Evolutionary conservation across 768 basidiomycete genomes (phyloP).

Genomic region (Boletales sp.): DNA sequence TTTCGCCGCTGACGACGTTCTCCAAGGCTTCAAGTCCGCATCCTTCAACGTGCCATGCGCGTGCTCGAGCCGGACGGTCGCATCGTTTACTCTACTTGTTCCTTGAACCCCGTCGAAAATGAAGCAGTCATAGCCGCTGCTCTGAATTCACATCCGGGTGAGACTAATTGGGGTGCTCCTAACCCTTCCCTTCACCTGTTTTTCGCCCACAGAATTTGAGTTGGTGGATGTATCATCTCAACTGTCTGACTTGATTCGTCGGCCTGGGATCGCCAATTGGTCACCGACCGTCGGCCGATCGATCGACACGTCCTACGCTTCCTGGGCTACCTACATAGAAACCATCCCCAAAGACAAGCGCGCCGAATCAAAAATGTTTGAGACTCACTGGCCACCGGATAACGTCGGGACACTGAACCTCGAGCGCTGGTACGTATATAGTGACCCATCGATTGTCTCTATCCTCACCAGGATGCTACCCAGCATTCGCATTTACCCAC

Average conservation of each 20-base stretch:
- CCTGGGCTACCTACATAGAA: slow-evolving; percentile 58
- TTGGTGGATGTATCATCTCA: slow-evolving; percentile 75
- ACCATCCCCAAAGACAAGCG: slow-evolving; percentile 47
- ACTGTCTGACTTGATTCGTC: slow-evolving; percentile 67
- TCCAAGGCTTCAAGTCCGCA: slow-evolving; percentile 82
- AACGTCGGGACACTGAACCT: slow-evolving; percentile 61
- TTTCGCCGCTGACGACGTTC: slow-evolving; percentile 6
- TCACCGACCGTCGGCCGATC: slow-evolving; percentile 61
- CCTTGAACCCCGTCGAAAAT: slow-evolving; percentile 94
- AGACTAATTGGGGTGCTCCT: neutral
- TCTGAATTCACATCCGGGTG: slow-evolving; percentile 67
- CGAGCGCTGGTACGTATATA: slow-evolving; percentile 60
- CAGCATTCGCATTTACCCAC: slow-evolving; percentile 89
- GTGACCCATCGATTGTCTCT: neutral
- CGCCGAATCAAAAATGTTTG: slow-evolving; percentile 57
- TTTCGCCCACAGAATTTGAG: slow-evolving; percentile 52
- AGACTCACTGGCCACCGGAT: slow-evolving; percentile 77
- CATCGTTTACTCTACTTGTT: slow-evolving; percentile 97
- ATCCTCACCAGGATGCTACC: neutral
- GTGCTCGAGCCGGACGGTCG: slow-evolving; percentile 78
- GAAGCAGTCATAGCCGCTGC: slow-evolving; percentile 93
- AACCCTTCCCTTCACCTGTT: neutral
- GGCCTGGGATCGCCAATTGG: slow-evolving; percentile 79
- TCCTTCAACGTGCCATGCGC: slow-evolving; percentile 89
- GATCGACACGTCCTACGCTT: slow-evolving; percentile 47